Evolutionary conservation across 1,284 basidiomycete species (phyloP), one percentile per base, ranked within the genome.

Genomic region (Heliocybe sulcata): DNA sequence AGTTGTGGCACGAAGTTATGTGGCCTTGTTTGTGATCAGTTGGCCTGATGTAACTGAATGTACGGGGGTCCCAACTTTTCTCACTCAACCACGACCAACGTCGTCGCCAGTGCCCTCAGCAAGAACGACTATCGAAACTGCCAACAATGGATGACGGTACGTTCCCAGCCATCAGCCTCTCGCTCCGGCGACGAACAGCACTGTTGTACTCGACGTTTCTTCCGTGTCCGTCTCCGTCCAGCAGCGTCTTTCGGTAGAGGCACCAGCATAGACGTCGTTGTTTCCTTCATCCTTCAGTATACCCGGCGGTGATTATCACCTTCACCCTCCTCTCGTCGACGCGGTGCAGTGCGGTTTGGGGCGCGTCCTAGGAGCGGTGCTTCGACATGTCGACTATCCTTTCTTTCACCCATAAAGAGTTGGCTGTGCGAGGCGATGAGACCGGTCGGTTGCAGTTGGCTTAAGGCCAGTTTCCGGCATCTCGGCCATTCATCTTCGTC

Each of bases 81-180:
- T 42, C 16, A 42, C 38, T 42, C 38, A 42, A 42, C 38, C 38
- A 42, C 38, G 38, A 42, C 38, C 38, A 6, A 42, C 38, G 38
- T 42, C 38, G 38, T 42, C 19, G 38, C 38, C 38, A n/a, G n/a
- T 16, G 19, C 38, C 38, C 38, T 3, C 38, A 42, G 16, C 38
- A 42, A 42, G 4, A 16, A 16, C 38, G 38, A 42, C 38, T 20
- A 3, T 42, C 38, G n/a, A 42, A 20, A 42, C 16, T 42, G 12
- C n/a, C 38, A 42, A 3, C 38, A 49, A 49, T 49, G 47, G 47
- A 49, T 49, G 47, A 49, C 23, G 47, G 47, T 49, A 49, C 47
- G 47, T 49, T 26, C 27, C 25, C 47, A 20, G n/a, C 11, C 47
- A 49, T 49, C 47, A 49, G 23, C 47, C 47, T 11, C 22, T 16